A percentile compares a stretch with the other conserved stretches of the same genome.
These are phyloP conservation scores for Blastobotrys aristatus DNA, from an alignment of 1,139 yeast species.

Conservation along the genomic window DNA sequence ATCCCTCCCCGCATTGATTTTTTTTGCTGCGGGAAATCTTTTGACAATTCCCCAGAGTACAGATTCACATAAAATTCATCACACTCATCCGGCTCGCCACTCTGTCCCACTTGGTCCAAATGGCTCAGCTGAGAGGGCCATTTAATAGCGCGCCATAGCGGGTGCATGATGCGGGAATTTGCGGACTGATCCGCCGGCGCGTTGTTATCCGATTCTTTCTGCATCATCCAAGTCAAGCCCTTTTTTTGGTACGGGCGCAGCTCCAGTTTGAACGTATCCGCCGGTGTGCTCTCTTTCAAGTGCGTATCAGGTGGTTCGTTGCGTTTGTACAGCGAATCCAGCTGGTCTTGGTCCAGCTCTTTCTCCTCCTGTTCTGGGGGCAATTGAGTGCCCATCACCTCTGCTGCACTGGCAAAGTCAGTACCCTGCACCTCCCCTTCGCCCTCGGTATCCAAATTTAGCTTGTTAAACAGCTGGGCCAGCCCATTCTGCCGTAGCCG, in stretches of 20 bases:
- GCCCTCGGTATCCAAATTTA: constrained; percentile 35
- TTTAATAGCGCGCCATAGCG: constrained; percentile 73
- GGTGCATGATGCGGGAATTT: constrained; percentile 74
- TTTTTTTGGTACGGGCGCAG: constrained; percentile 72
- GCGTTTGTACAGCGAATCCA: constrained; percentile 67
- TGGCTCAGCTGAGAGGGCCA: constrained; percentile 55
- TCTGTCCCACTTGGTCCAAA: constrained; percentile 7
- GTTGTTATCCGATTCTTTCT: constrained; percentile 34
- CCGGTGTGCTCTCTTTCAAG: constrained; percentile 58
- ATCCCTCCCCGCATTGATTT: constrained; percentile 76
- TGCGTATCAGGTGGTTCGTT: constrained; percentile 43
- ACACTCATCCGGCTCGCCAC: constrained; percentile 15
- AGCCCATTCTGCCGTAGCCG: constrained; percentile 56
- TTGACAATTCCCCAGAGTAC: constrained; percentile 75
- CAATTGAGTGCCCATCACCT: constrained; percentile 32
- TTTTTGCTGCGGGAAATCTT: constrained; percentile 50
- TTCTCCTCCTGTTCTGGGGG: constrained; percentile 19
- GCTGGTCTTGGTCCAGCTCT: constrained; percentile 62
- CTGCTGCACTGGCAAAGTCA: constrained; percentile 25
- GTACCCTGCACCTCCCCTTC: constrained; percentile 10
- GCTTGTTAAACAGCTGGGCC: constrained; percentile 49
- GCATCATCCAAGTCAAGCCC: constrained; percentile 80
- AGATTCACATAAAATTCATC: constrained; percentile 66
- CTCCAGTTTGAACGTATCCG: constrained; percentile 49
- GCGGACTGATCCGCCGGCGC: constrained; percentile 28